Evolutionary conservation across 306 rosid species (phyloP), one percentile per base, ranked within the genome.

Genomic region (Vicia sativa): DNA sequence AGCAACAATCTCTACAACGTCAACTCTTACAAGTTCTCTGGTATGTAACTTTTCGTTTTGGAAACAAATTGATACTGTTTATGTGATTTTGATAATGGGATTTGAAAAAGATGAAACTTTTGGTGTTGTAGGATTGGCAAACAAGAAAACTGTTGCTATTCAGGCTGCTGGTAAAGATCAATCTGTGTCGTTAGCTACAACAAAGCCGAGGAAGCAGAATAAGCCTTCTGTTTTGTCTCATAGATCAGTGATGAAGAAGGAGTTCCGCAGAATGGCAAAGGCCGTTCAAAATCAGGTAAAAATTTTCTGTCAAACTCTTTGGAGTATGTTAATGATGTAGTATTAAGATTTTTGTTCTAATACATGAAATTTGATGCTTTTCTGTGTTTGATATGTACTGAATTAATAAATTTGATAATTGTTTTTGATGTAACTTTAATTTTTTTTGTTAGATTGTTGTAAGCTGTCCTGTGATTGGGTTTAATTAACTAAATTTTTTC

Each of bases 181-280:
- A n/a, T 65, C 85, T 49, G 91, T 95, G 76, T 45, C 88, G 81
- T 80, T 95, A 54, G 97, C 92, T 9, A 95, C 99, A 2, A 82
- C 87, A 0, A 95, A 95, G 88, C 82, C 91, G 42, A 95, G 84
- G 95, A 95, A 95, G 34, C 97, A 90, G 61, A 95, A 81, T 86
- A 88, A 88, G 62, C 99, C 97, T 13, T 77, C 91, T 43, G 79
- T 89, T n/a, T 64, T 78, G 82, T 84, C 83, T 38, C 97, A 95
- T 77, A 95, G 88, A 72, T 95, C 99, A 44, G 71, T 88, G 63
- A 74, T 95, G 92, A 95, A 95, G 66, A 91, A 95, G 80, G 99
- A 90, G 70, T 90, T 95, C 80, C 37, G 81, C 4, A 85, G 91
- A 61, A 87, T 95, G 96, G 92, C 92, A 5, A 85, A 87, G 39